Base-by-base conservation (phyloP, 805 yeast species). In the Teunomyces tritomae region DNA sequence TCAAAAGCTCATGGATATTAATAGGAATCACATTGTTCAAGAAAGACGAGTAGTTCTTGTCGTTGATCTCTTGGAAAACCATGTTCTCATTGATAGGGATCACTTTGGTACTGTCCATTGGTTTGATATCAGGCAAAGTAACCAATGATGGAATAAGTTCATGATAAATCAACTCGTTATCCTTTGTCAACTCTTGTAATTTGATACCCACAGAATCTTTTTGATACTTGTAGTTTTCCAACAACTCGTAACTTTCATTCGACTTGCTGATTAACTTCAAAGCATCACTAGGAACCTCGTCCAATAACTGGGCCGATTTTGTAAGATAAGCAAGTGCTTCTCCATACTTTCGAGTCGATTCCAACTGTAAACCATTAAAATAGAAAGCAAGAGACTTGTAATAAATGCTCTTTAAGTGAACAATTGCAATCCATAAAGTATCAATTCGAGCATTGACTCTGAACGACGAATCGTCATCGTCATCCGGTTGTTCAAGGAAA, bases 121-220 rank as follows among this genome's bases (percentile, higher is more conserved):
- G 79, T 51, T 86, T 82, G 4, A 89, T 74, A 10, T 82, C 85
- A 5, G 88, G 79, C 43, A 89, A 66, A 0, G 84, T 65, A 17
- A 79, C 79, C 28, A 67, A 66, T 3, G 79, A 70, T 0, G 97
- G 96, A 10, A 91, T 70, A 1, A 74, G 57, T 16, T 86, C 92
- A 64, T 94, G 96, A 61, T 88, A 92, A 32, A 92, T 88, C 57
- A 82, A 85, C 61, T 92, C 97, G 59, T 92, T 92, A 60, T 92
- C 98, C 55, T 87, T 89, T 24, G 78, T 82, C 55, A 88, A 54
- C 26, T 71, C 77, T 8, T 53, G 53, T 43, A 73, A 55, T 43
- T 73, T 73, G 44, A 73, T 73, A 1, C 45, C 52, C 45, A 67
- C 57, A 0, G 71, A 71, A 51, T 73, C 76, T 46, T 67, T 68